Evolutionary conservation across 352 stramenopile species (phyloP), one percentile per base, ranked within the genome.

Genomic region (Pythium utonaiense): DNA sequence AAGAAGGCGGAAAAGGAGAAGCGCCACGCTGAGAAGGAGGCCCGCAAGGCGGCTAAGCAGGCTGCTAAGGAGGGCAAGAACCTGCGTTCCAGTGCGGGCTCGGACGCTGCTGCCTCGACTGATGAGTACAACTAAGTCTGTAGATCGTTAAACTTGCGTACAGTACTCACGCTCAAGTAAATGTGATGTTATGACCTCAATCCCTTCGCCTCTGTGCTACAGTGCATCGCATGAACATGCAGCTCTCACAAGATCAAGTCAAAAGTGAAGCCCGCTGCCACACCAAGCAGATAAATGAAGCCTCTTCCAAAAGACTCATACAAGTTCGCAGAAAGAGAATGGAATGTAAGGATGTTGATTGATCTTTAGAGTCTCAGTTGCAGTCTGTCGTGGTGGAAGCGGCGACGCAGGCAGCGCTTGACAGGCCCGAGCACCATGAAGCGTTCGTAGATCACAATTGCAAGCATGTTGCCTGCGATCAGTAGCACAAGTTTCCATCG

Each of bases 401-500:
- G 51, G 10, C 27, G 14, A 27, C 70, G 66, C 31, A 69, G 41
- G 19, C 53, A 59, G 38, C n/a, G 25, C 24, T 73, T 66, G 22
- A 86, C 69, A 3, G 70, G 71, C 0, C 74, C 76, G 9, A 81
- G 56, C 12, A 83, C 59, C 25, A 86, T 58, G 21, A 71, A 24
- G 21, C 71, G 69, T 54, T 86, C 76, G 45, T 70, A 83, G 25
- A 80, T 1, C 22, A 81, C 61, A 22, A 78, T 66, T 3, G 52
- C n/a, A 14, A 51, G 10, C 33, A 78, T 65, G 47, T 86, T 81
- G 9, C 61, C 70, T 1, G 72, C 14, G 3, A 77, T 51, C 17
- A 86, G 49, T 21, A 58, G 30, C 14, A 80, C 70, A 40, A 79
- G 70, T 48, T 80, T 57, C 27, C 28, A 41, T 47, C 74, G 62